Base-by-base conservation (phyloP, 495 filamentous ascomycete species). In the Margaritispora aquatica region DNA sequence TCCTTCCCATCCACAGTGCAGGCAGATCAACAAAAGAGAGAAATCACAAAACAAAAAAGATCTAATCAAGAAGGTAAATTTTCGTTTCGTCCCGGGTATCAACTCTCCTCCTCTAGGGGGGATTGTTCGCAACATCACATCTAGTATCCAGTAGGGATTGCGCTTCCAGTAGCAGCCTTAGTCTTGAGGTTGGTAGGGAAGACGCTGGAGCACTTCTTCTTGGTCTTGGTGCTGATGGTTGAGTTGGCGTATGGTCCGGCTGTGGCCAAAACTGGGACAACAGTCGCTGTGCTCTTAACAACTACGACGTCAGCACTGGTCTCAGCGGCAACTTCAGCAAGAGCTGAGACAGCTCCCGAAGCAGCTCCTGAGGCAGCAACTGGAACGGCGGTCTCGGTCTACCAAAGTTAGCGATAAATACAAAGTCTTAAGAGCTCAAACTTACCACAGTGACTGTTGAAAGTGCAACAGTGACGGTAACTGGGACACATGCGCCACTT, bases 361-460 rank as follows among this genome's bases (percentile, higher is more conserved):
- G 57, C 38, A 51, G 44, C 50, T 5, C 29, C 29, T 5, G 29
- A 34, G 13, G 29, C 29, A 34, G 29, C 29, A 34, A 53, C 52
- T 48, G 66, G 48, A 26, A 55, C 50, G 8, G 68, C 63, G 44
- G 61, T 63, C 60, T 64, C 63, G 57, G 61, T 58, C 47, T 58
- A 58, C 11, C 57, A 36, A n/a, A 64, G 59, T 41, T 41, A 55
- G 27, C 52, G 15, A 59, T 41, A 65, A 36, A 7, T 36, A 50
- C 11, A 55, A 17, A 66, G 59, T 29, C 24, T 8, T 24, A 34
- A 24, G 10, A 51, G 60, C n/a, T 34, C 13, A 17, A 60, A 70
- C 74, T 55, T 71, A 77, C 76, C 59, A 75, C 73, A 57, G 76
- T 75, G 68, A 77, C 69, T 17, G 72, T 74, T 23, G 69, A 61